phyloP scores from a whole-genome alignment of 2,329 filamentous ascomycete genomes.

The Botrytis fragariae region DNA sequence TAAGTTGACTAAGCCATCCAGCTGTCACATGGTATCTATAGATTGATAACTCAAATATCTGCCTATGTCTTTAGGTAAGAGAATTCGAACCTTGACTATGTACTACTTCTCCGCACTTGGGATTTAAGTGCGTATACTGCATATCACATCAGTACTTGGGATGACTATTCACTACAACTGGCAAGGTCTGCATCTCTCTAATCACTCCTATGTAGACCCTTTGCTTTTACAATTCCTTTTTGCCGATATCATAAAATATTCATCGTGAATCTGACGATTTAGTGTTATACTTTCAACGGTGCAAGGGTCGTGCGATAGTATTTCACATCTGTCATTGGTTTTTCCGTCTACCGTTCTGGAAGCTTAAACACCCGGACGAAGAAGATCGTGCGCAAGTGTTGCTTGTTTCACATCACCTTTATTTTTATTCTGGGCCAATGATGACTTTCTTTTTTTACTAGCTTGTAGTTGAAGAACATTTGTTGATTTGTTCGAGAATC shows the following conservation, averaged over 20 bases:
- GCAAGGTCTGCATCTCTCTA: not conserved
- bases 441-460: not conserved
- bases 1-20: not conserved
- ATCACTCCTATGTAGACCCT: not conserved
- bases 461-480: not conserved
- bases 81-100: not conserved
- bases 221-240: not conserved
- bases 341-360: not conserved
- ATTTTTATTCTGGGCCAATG: not conserved
- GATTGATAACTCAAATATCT: not conserved
- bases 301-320: not conserved
- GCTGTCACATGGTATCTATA: not conserved
- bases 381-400: not conserved
- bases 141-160: not conserved
- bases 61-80: not conserved
- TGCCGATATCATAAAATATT: not conserved
- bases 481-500: not conserved
- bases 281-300: not conserved
- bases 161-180: not conserved
- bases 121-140: not conserved
- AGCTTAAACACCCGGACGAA: not conserved
- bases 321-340: not conserved
- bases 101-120: not conserved
- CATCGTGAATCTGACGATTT: not conserved
- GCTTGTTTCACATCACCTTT: not conserved